A percentile compares a stretch with the other conserved stretches of the same genome.
Conservation (phyloP, 257 asterid species). For the Osmanthus fragrans region DNA sequence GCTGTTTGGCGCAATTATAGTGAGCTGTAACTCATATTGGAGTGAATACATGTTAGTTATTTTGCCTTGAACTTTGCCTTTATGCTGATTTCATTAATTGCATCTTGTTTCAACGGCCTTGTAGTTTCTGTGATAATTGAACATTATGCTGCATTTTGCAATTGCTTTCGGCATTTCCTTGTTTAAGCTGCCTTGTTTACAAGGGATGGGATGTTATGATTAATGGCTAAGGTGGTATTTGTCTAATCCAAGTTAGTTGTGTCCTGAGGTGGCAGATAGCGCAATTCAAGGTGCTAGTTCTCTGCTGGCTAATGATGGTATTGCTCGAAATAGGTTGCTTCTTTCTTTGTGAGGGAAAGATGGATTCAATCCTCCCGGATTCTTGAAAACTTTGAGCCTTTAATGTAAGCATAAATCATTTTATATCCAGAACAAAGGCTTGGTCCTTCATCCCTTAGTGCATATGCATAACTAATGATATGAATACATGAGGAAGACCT, state of each 20-base stretch:
- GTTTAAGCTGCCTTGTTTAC: background rate
- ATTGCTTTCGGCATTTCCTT: background rate
- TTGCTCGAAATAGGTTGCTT: background rate
- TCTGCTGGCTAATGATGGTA: background rate
- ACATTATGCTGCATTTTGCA: background rate
- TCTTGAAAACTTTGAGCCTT: background rate
- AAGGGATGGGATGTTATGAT: background rate
- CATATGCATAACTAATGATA: background rate
- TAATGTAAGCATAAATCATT: background rate
- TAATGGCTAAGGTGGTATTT: background rate
- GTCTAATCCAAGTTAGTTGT: background rate
- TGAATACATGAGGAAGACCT: background rate
- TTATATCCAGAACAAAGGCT: background rate
- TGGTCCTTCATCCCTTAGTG: background rate
- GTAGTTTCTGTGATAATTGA: background rate
- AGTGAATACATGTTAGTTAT: constrained; percentile 33
- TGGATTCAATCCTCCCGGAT: background rate
- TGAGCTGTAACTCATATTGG: constrained; percentile 57
- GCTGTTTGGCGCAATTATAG: constrained; percentile 97
- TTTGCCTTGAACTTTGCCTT: constrained; percentile 19
- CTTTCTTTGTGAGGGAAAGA: background rate
- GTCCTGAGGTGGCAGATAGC: background rate
- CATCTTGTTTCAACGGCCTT: background rate
- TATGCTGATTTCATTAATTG: background rate
- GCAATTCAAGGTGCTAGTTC: background rate